Evolutionary conservation across 805 yeast species (phyloP).

Genomic region (Metschnikowia koreensis): DNA sequence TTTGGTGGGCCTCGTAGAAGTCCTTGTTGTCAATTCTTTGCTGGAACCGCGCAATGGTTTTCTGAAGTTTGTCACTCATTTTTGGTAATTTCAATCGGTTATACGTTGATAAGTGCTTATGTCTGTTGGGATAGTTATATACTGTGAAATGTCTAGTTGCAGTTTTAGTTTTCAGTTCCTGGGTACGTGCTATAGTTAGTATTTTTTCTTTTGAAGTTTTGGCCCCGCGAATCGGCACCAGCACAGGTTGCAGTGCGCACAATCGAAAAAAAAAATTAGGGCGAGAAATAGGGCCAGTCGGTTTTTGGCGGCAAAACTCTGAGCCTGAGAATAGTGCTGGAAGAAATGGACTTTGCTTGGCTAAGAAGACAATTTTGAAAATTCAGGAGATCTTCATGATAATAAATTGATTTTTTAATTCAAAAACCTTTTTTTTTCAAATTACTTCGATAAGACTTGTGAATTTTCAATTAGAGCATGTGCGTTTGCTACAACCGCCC

Average conservation of each 20-base stretch:
- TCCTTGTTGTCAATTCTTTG: constrained; percentile 69
- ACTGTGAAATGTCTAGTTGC: not conserved
- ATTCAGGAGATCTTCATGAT: no score
- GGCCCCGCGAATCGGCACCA: not conserved
- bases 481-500: no score
- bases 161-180: not conserved
- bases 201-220: not conserved
- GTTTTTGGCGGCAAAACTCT: no score
- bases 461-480: no score
- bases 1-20: constrained; percentile 94
- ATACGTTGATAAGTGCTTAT: not conserved
- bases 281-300: not conserved
- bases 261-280: not conserved
- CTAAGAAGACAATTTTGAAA: no score
- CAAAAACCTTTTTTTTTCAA: no score
- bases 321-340: no score
- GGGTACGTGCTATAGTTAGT: not conserved
- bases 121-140: not conserved
- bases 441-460: no score
- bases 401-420: no score
- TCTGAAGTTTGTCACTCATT: constrained; percentile 45
- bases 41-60: constrained; percentile 64
- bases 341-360: no score
- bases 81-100: not conserved
- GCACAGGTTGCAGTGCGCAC: not conserved